A percentile compares a stretch with the other conserved stretches of the same genome.
These are phyloP conservation scores for Agaricus sinodeliciosus DNA, from an alignment of 768 basidiomycete species.

Conservation along the genomic window DNA sequence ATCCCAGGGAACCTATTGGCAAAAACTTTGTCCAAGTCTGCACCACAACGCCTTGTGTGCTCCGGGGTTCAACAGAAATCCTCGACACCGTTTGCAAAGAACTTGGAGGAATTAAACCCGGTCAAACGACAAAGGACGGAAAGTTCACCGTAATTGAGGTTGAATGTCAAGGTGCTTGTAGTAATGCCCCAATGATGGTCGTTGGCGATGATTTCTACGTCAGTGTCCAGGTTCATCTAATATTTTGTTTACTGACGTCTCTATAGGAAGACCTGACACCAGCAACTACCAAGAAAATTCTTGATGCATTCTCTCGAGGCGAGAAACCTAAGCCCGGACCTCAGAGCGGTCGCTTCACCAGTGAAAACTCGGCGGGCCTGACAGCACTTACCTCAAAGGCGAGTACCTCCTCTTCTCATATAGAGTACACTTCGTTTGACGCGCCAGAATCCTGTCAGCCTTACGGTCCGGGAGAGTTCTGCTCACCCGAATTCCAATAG, in stretches of 20 bases:
- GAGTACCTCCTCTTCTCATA: slow-evolving; percentile 11
- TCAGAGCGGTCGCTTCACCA: slow-evolving; percentile 79
- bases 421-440: background rate
- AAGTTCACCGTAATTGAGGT: slow-evolving; percentile 98
- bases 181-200: slow-evolving; percentile 96
- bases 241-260: slow-evolving; percentile 9
- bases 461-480: slow-evolving; percentile 90
- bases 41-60: slow-evolving; percentile 98
- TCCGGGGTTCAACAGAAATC: slow-evolving; percentile 87
- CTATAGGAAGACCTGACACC: slow-evolving; percentile 79
- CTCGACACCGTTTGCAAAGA: slow-evolving; percentile 78
- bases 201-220: slow-evolving; percentile 97
- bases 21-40: slow-evolving; percentile 95
- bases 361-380: slow-evolving; percentile 89
- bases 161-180: slow-evolving; percentile 97
- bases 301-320: slow-evolving; percentile 75
- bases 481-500: slow-evolving; percentile 71
- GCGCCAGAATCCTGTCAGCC: slow-evolving; percentile 44
- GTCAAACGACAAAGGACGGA: slow-evolving; percentile 90
- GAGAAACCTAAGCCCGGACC: slow-evolving; percentile 91
- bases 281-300: slow-evolving; percentile 67
- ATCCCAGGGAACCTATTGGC: slow-evolving; percentile 81
- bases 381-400: slow-evolving; percentile 78
- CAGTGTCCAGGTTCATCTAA: slow-evolving; percentile 20
- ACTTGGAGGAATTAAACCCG: slow-evolving; percentile 78